These are phyloP conservation scores for Penicillium fuscoglaucum DNA, from an alignment of 2,329 filamentous ascomycete species.

Conservation along the genomic window DNA sequence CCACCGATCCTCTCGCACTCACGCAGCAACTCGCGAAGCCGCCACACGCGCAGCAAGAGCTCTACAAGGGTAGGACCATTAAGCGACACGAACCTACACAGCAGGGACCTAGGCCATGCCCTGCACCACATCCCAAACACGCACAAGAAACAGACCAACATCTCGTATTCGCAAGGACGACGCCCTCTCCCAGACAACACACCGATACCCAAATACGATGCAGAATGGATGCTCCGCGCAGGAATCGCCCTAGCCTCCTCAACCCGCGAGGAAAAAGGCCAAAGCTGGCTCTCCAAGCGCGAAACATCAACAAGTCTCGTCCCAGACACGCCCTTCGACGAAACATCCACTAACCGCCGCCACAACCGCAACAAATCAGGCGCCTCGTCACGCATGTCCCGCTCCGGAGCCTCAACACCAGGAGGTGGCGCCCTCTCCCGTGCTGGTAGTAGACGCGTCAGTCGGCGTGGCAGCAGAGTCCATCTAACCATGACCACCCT, in stretches of 20 bases:
- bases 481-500: slow-evolving; percentile 39
- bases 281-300: slow-evolving; percentile 59
- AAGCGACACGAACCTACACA: slow-evolving; percentile 40
- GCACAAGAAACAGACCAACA: slow-evolving; percentile 10
- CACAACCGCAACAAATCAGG: slow-evolving; percentile 29
- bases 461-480: slow-evolving; percentile 23
- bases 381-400: slow-evolving; percentile 28
- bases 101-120: slow-evolving; percentile 28
- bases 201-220: slow-evolving; percentile 32
- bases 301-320: slow-evolving; percentile 58
- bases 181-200: slow-evolving; percentile 9
- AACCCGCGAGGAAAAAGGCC: slow-evolving; percentile 62
- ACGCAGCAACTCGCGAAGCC: slow-evolving; percentile 40
- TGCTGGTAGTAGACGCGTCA: slow-evolving; percentile 35
- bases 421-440: slow-evolving; percentile 29
- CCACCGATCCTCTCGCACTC: slow-evolving; percentile 47
- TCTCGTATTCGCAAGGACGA: slow-evolving; percentile 2
- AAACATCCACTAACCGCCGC: slow-evolving; percentile 26
- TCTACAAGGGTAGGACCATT: slow-evolving; percentile 32
- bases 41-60: slow-evolving; percentile 37
- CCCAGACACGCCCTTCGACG: slow-evolving; percentile 38
- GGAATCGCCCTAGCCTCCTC: slow-evolving; percentile 58
- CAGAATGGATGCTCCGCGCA: slow-evolving; percentile 62
- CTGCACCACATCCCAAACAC: slow-evolving; percentile 21
- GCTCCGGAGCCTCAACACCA: slow-evolving; percentile 42